These are phyloP conservation scores for Coniella lustricola DNA, from an alignment of 2,329 filamentous ascomycete genomes.

Conservation along the genomic window DNA sequence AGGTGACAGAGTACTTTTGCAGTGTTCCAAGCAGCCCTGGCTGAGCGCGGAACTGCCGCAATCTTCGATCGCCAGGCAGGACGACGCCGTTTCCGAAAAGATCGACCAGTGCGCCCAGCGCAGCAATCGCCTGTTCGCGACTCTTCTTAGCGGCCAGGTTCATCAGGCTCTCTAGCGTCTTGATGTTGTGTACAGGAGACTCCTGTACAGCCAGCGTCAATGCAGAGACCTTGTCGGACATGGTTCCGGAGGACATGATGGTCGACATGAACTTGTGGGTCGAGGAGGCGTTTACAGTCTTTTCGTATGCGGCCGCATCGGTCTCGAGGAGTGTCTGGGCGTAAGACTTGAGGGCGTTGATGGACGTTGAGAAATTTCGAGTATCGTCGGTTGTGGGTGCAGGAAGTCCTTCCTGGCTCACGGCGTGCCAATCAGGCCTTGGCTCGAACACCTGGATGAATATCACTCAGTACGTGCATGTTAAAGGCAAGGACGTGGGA, in stretches of 20 bases:
- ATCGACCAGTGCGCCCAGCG: constrained; percentile 91
- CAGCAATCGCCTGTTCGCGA: constrained; percentile 83
- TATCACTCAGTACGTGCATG: constrained; percentile 15
- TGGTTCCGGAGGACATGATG: constrained; percentile 92
- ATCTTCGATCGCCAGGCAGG: constrained; percentile 72
- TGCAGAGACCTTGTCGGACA: constrained; percentile 94
- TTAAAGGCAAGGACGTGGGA: not conserved
- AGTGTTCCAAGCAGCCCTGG: constrained; percentile 67
- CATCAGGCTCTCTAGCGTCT: constrained; percentile 79
- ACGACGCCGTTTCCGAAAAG: constrained; percentile 83
- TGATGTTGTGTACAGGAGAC: constrained; percentile 86
- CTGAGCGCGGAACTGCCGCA: constrained; percentile 74
- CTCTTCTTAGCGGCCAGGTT: constrained; percentile 85
- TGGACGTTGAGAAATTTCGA: constrained; percentile 34
- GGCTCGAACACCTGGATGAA: constrained; percentile 45
- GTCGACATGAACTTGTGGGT: constrained; percentile 95
- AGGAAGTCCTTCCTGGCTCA: constrained; percentile 37
- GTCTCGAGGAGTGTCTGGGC: constrained; percentile 68
- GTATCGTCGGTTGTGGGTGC: constrained; percentile 37
- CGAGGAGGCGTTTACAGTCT: constrained; percentile 69
- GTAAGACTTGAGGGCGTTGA: constrained; percentile 56
- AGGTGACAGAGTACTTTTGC: constrained; percentile 47
- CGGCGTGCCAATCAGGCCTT: constrained; percentile 50
- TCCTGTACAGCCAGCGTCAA: constrained; percentile 92
- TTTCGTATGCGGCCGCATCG: constrained; percentile 69